Conservation (phyloP, 169 alveolate genomes). For the Plasmodium vinckei region DNA sequence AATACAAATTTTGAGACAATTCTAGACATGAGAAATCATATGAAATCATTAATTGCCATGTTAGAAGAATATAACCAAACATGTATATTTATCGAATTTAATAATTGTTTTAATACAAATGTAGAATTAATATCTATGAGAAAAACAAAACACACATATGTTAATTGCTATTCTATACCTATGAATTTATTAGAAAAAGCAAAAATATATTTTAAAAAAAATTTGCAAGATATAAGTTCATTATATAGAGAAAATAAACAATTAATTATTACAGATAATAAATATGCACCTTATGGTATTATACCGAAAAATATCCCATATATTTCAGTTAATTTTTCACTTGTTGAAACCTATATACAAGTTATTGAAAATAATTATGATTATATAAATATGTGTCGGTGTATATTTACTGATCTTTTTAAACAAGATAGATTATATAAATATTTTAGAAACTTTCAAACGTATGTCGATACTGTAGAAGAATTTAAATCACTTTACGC, state of each 20-base stretch:
- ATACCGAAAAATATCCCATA: conserved; percentile 76
- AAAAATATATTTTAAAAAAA: conserved; percentile 74
- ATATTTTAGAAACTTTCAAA: conserved; percentile 66
- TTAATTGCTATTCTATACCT: conserved; percentile 73
- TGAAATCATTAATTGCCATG: conserved; percentile 77
- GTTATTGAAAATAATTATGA: conserved; percentile 76
- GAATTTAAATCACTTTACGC: conserved; percentile 37
- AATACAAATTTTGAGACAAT: conserved; percentile 68
- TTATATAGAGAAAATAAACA: conserved; percentile 77
- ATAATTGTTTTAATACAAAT: conserved; percentile 66
- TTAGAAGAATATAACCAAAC: conserved; percentile 63
- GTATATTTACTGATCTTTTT: conserved; percentile 72
- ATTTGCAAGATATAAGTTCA: conserved; percentile 71
- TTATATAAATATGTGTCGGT: conserved; percentile 73
- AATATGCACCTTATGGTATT: conserved; percentile 76
- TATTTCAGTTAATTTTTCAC: conserved; percentile 66
- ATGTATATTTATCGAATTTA: conserved; percentile 75
- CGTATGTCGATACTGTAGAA: conserved; percentile 66
- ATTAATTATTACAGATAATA: conserved; percentile 62
- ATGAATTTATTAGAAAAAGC: conserved; percentile 67
- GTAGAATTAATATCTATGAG: conserved; percentile 65
- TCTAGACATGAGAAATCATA: conserved; percentile 71
- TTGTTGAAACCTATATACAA: conserved; percentile 76
- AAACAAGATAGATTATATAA: conserved; percentile 73
- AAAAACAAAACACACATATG: conserved; percentile 75